These are phyloP conservation scores for Tulasnella sp. DNA, from an alignment of 768 basidiomycete genomes.

Conservation along the genomic window DNA sequence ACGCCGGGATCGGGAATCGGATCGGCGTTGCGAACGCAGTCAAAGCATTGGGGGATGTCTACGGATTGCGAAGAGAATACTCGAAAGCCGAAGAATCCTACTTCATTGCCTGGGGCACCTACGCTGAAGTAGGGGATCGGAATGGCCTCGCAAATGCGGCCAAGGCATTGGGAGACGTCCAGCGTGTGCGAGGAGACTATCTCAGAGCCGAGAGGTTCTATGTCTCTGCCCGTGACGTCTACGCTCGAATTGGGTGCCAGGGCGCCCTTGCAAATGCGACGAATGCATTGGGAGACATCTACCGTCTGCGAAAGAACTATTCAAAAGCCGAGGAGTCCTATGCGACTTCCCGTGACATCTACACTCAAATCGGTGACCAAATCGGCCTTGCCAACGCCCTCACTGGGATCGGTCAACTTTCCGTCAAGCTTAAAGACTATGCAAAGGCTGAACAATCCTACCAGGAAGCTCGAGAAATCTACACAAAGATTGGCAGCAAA, in stretches of 20 bases:
- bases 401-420: background rate
- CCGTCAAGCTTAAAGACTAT: background rate
- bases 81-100: background rate
- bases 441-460: background rate
- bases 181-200: background rate
- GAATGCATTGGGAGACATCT: background rate
- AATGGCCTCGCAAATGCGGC: background rate
- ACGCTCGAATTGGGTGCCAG: background rate
- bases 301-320: background rate
- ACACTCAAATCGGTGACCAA: background rate
- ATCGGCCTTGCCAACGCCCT: background rate
- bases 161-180: background rate
- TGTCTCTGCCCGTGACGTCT: background rate
- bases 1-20: background rate
- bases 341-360: too few relatives aligned
- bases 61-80: background rate
- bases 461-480: background rate
- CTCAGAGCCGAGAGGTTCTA: background rate
- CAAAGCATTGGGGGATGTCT: background rate
- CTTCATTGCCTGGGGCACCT: background rate
- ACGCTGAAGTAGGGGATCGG: background rate
- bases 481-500: background rate
- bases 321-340: background rate
- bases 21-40: background rate
- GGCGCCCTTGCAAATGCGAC: too few relatives aligned